Evolutionary conservation across 495 filamentous ascomycete species (phyloP).

Genomic region (Penicillium arizonense): DNA sequence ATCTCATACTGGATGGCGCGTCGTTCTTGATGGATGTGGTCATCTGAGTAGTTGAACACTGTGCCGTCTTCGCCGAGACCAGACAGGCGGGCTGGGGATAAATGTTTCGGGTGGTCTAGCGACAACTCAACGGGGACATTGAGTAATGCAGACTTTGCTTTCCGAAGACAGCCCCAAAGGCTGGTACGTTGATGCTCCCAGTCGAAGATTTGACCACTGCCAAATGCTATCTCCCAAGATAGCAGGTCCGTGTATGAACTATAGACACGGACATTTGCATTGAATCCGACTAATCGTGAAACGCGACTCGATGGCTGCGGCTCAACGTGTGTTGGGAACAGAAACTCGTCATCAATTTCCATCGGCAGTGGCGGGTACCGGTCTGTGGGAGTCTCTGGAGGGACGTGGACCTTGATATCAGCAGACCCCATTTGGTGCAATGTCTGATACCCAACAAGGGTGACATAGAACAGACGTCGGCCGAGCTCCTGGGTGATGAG

Average conservation of each 20-base stretch:
- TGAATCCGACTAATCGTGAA: conserved; percentile 71
- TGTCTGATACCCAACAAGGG: conserved; percentile 63
- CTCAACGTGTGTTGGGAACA: conserved; percentile 60
- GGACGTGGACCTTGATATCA: conserved; percentile 61
- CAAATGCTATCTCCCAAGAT: conserved; percentile 72
- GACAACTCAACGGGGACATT: conserved; percentile 60
- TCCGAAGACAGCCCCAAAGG: conserved; percentile 58
- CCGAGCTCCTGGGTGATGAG: conserved; percentile 76
- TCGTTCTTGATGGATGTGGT: conserved; percentile 28
- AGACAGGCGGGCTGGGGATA: conserved; percentile 4
- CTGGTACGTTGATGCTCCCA: conserved; percentile 69
- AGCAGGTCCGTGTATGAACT: conserved; percentile 65
- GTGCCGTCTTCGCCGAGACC: conserved; percentile 20
- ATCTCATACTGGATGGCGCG: conserved; percentile 72
- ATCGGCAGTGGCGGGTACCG: conserved; percentile 78
- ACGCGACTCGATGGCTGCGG: conserved; percentile 60
- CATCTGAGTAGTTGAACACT: conserved; percentile 22
- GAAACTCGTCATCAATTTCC: conserved; percentile 77
- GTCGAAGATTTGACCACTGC: conserved; percentile 64
- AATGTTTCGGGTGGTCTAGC: conserved; percentile 35
- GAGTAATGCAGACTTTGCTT: conserved; percentile 58
- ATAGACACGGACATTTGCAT: conserved; percentile 69
- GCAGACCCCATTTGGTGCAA: conserved; percentile 66
- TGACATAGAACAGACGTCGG: conserved; percentile 75
- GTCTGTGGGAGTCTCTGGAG: conserved; percentile 67